These are phyloP conservation scores for Aureobasidium namibiae DNA, from an alignment of 2,329 filamentous ascomycete species.

Conservation along the genomic window DNA sequence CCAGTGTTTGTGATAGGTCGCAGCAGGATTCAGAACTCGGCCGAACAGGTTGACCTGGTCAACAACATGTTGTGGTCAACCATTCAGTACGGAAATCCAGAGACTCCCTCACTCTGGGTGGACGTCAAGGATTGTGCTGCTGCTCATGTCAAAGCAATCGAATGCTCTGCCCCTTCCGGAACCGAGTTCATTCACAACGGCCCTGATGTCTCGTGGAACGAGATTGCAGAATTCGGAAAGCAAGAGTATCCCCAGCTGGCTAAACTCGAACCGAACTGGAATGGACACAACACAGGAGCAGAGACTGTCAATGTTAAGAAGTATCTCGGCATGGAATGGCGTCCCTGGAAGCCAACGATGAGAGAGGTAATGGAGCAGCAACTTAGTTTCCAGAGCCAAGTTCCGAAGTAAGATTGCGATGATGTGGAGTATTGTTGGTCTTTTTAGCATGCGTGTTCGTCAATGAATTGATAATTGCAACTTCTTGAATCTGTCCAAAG, in stretches of 20 bases:
- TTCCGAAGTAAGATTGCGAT: not conserved
- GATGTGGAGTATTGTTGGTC: too few species aligned
- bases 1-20: constrained; percentile 22
- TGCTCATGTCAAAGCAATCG: constrained; percentile 20
- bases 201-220: constrained; percentile 16
- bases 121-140: constrained; percentile 24
- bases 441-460: not conserved
- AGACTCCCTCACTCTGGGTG: constrained; percentile 15
- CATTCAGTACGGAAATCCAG: constrained; percentile 14
- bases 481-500: not conserved
- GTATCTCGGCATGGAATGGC: not conserved
- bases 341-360: not conserved
- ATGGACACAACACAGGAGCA: not conserved
- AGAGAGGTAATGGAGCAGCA: not conserved
- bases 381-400: not conserved
- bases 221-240: constrained; percentile 16
- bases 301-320: not conserved
- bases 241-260: constrained; percentile 16
- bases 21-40: constrained; percentile 18
- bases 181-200: constrained; percentile 16
- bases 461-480: not conserved
- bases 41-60: constrained; percentile 17
- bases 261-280: constrained; percentile 10
- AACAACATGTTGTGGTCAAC: constrained; percentile 17
- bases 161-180: constrained; percentile 12